Conservation (phyloP, 2,329 filamentous ascomycete species). For the Claviceps lovelessii region DNA sequence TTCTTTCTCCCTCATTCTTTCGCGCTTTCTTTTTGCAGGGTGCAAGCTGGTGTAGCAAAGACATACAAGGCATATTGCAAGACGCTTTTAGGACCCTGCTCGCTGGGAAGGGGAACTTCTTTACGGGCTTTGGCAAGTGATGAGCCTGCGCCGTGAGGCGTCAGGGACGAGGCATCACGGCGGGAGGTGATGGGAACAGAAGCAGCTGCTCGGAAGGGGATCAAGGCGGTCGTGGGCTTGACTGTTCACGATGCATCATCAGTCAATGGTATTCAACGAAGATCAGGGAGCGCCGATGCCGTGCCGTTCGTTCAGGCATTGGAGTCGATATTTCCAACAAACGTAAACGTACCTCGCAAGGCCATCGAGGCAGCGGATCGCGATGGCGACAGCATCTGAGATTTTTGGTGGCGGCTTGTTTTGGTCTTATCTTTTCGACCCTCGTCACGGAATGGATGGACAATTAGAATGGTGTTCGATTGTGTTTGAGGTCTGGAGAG, state of each 20-base stretch:
- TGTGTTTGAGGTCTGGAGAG: background rate
- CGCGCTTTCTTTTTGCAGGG: too few relatives aligned
- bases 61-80: constrained; percentile 79
- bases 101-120: constrained; percentile 64
- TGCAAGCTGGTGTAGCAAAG: background rate
- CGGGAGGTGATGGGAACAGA: constrained; percentile 47
- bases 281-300: background rate
- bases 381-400: constrained; percentile 32
- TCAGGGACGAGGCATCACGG: constrained; percentile 45
- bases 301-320: background rate
- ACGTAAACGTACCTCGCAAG: constrained; percentile 28
- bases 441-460: background rate
- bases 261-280: background rate
- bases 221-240: constrained; percentile 48
- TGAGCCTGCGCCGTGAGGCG: constrained; percentile 37
- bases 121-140: constrained; percentile 43
- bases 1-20: too few relatives aligned
- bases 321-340: background rate
- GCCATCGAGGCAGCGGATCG: constrained; percentile 38
- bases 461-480: background rate
- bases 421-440: background rate
- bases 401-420: background rate
- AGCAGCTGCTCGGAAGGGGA: constrained; percentile 48
- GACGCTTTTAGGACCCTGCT: constrained; percentile 65
- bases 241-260: constrained; percentile 26